Percentiles rank a stretch among this genome's conserved stretches.
These are phyloP conservation scores for Perkinsus olseni DNA, from an alignment of 169 alveolate species.

Conservation along the genomic window DNA sequence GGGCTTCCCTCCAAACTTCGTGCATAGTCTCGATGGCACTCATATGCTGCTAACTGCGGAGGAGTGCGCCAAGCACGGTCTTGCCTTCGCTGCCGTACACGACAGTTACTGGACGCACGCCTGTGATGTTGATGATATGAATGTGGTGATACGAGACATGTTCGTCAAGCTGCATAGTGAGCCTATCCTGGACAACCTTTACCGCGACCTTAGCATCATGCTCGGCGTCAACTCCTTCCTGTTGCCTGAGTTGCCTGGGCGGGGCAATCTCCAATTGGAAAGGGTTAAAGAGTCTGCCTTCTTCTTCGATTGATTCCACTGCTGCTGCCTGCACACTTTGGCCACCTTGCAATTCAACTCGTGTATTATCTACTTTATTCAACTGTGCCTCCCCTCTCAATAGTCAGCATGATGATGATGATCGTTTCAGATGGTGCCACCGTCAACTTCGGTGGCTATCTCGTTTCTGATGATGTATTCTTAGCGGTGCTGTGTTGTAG, in stretches of 20 bases:
- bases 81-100: constrained; percentile 91
- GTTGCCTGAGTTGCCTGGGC: background rate
- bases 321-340: background rate
- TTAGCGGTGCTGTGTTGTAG: background rate
- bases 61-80: constrained; percentile 45
- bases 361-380: background rate
- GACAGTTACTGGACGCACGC: constrained; percentile 95
- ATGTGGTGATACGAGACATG: constrained; percentile 64
- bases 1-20: constrained; percentile 94
- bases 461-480: background rate
- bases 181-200: constrained; percentile 76
- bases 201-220: constrained; percentile 54
- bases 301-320: background rate
- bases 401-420: background rate
- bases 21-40: constrained; percentile 90
- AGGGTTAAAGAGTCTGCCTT: background rate
- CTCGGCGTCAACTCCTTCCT: constrained; percentile 29
- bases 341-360: background rate
- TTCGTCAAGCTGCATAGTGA: constrained; percentile 73
- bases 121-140: constrained; percentile 76
- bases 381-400: background rate
- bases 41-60: constrained; percentile 90
- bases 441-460: background rate
- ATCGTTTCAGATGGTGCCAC: background rate
- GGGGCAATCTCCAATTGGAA: background rate